Evolutionary conservation across 352 stramenopile species (phyloP), one percentile per base, ranked within the genome.

Genomic region (Pythium sukuiense): DNA sequence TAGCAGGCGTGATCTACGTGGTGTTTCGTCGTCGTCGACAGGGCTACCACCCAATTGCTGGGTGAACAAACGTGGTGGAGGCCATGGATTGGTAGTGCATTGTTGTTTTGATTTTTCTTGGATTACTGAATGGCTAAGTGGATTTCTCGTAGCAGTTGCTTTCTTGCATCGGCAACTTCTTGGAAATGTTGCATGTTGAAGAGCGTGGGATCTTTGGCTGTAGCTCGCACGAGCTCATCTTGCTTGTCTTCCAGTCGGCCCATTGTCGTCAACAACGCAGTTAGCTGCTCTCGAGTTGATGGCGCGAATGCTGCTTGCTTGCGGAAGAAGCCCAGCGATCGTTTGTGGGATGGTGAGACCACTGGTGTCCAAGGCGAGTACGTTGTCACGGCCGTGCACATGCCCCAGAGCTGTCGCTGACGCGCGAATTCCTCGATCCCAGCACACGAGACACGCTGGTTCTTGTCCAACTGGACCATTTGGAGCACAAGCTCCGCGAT

Each of bases 11-110:
- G 11, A 48, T 83, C 8, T 73, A 76, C 4, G 43, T 81, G 0
- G 78, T 77, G 54, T 41, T 92, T 35, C 72, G 72, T 39, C 76
- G 77, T 27, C 80, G 67, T 2, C 70, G 67, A 26, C 56, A 55
- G 18, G 83, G 79, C 2, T 92, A 92, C 56, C 75, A 83, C 5
- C 62, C 71, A 2, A 83, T 90, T 43, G 48, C 69, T n/a, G 70
- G 69, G 67, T 49, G 37, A 55, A 18, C 9, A 26, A 14, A 5
- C 4, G 3, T 5, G 20, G 9, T 2, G 11, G 14, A 30, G n/a
- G 45, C 5, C 37, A 16, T 43, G 37, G 37, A 13, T 43, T 18
- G 37, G 37, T 43, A 43, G 37, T 43, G 37, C 11, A 4, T 43
- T 18, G 52, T n/a, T 43, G 6, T 18, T 50, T 50, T 54, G 27